Base-by-base conservation (phyloP, 2,329 filamentous ascomycete species). In the Neodidymelliopsis sp. region DNA sequence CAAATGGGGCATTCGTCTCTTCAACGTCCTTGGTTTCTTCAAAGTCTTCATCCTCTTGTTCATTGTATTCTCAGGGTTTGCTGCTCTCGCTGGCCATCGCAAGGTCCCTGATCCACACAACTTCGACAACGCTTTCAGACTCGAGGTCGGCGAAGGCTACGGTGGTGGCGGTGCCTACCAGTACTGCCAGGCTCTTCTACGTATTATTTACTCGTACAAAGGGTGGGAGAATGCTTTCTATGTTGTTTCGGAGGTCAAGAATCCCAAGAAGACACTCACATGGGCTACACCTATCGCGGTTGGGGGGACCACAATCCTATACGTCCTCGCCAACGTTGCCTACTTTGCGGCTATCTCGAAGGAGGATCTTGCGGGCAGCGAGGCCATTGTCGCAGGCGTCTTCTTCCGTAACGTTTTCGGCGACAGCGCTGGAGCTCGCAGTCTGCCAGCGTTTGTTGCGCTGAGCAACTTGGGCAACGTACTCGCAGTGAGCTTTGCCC, bases 181-280 rank as follows among this genome's bases (percentile, higher is more conserved):
- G 12, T 84, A 84, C 61, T 80, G 81, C 2, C 83, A 80, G 3
- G 82, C 83, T 0, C 72, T 86, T 9, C 73, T 86, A 3, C 80
- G 80, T 20, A 81, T 85, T 44, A 75, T 85, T 12, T 84, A 85
- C 71, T 82, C 79, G 11, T 86, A 84, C 72, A 83, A 82, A 57
- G 84, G 84, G 3, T 87, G 83, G 83, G 81, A 84, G 60, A 85
- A 84, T 47, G 82, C 82, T 20, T 84, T 84, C 66, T 85, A 85
- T 52, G 83, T 85, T 3, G 69, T 86, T 3, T 74, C 78, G 50
- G 84, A 87, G 59, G 71, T 86, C 24, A 81, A 78, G 54, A 76
- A 81, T 31, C 82, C 82, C 0, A 76, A 74, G 22, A 78, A 77
- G 58, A 85, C 83, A 0, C 74, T 85, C 4, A 63, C 76, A 1